A percentile compares a stretch with the other conserved stretches of the same genome.
These are phyloP conservation scores for Aspergillus bertholletiae DNA, from an alignment of 495 filamentous ascomycete genomes.

Conservation along the genomic window DNA sequence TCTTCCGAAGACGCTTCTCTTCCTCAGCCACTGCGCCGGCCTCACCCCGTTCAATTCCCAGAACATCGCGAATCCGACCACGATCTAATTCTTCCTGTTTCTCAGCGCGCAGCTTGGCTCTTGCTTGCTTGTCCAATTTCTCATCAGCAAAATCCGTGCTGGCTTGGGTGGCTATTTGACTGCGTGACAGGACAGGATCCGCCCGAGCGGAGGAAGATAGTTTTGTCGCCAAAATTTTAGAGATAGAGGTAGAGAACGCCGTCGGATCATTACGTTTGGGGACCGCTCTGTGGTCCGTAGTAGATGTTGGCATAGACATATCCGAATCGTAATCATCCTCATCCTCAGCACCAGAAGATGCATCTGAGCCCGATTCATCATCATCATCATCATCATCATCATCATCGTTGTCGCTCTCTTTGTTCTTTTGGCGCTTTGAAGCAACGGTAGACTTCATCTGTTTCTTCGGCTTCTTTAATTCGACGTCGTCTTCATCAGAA, in stretches of 20 bases:
- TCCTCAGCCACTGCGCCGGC: conserved; percentile 61
- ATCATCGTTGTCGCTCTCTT: conserved; percentile 14
- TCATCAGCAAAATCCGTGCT: conserved; percentile 63
- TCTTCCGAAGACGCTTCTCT: conserved; percentile 79
- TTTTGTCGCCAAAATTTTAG: conserved; percentile 85
- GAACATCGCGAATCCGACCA: conserved; percentile 81
- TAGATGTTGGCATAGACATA: conserved; percentile 14
- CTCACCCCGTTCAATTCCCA: conserved; percentile 49
- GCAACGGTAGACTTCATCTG: conserved; percentile 10
- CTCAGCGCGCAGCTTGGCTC: conserved; percentile 72
- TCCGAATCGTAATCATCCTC: conserved; percentile 27
- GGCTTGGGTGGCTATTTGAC: conserved; percentile 61
- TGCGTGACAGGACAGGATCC: conserved; percentile 87
- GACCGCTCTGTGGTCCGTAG: conserved; percentile 22
- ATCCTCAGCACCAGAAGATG: conserved; percentile 19
- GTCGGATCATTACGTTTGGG: conserved; percentile 83
- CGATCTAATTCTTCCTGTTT: conserved; percentile 79
- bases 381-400: conserved; percentile 14
- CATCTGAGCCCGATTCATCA: conserved; percentile 28
- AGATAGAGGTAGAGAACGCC: conserved; percentile 87
- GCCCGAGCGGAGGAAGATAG: conserved; percentile 71
- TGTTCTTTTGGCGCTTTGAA: conserved; percentile 7
- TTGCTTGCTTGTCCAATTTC: conserved; percentile 76
- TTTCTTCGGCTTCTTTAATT: conserved; percentile 24
- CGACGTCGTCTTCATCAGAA: conserved; percentile 54